Base-by-base conservation (phyloP, 495 filamentous ascomycete species). In the Tuber microsphaerosporum region DNA sequence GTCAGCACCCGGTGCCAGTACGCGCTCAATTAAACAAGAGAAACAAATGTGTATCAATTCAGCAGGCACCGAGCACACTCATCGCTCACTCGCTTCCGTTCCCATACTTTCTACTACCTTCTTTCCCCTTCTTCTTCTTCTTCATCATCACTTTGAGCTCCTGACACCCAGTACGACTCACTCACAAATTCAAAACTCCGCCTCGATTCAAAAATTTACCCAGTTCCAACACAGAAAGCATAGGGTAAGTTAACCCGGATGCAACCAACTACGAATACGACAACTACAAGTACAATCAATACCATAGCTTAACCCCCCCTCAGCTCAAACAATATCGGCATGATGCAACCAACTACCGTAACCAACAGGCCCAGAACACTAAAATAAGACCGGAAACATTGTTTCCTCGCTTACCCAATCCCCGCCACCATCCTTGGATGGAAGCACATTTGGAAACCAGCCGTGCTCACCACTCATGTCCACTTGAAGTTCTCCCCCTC, bases 401-500 rank as follows among this genome's bases (percentile, higher is more conserved):
- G 42, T 48, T 39, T 73, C 71, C 71, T 51, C 71, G 43, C 45
- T 48, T 39, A 39, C 48, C 71, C 56, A 42, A n/a, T 61, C 74
- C 37, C 84, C 20, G 78, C 84, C 44, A 79, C 73, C 43, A 76
- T 70, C 86, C 65, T 89, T 86, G 7, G 87, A 88, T 37, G 89
- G 88, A 37, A 91, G 79, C 37, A 81, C 79, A 31, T 83, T 79
- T 2, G 92, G 92, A 85, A 95, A 96, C 92, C 92, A 94, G 26
- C 93, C 93, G 84, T 87, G 92, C 75, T 84, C 84, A 8, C 78
- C 70, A 70, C 65, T 84, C 68, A 94, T 85, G 83, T 93, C 88
- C 22, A 96, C 87, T 81, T 87, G 88, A 42, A 91, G 85, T 83
- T 92, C 91, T 2, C 91, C 92, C 84, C 93, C 84, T n/a, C 85